Conservation (phyloP, 257 asterid genomes). For the Petunia axillaris region DNA sequence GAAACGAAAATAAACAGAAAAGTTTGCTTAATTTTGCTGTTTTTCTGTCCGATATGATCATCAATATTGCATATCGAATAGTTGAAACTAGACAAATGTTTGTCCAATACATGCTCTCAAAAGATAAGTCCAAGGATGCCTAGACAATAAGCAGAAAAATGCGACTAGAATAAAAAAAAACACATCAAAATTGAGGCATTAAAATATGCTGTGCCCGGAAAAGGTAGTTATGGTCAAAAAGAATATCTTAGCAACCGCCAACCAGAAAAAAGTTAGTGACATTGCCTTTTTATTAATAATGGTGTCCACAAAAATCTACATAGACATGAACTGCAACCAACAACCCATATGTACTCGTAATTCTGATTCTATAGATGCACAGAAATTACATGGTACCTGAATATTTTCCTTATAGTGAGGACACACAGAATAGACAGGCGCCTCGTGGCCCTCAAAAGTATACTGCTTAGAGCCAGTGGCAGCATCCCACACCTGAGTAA, state of each 20-base stretch:
- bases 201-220: background rate
- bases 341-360: background rate
- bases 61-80: background rate
- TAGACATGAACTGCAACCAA: conserved; percentile 1
- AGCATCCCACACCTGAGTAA: conserved; percentile 57
- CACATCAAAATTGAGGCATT: background rate
- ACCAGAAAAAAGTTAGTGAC: background rate
- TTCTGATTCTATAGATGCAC: background rate
- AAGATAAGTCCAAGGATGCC: background rate
- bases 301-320: conserved; percentile 12
- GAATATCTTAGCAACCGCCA: background rate
- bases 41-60: background rate
- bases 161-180: background rate
- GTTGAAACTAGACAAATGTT: background rate
- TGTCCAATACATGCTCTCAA: conserved; percentile 19
- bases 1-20: background rate
- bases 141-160: background rate
- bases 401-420: conserved; percentile 53
- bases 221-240: background rate
- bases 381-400: conserved; percentile 38
- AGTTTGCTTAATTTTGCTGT: background rate
- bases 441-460: conserved; percentile 58
- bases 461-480: conserved; percentile 45
- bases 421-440: conserved; percentile 59
- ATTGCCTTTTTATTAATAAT: background rate